Base-by-base conservation (phyloP, 2,329 filamentous ascomycete genomes). In the Colletotrichum acutatum region DNA sequence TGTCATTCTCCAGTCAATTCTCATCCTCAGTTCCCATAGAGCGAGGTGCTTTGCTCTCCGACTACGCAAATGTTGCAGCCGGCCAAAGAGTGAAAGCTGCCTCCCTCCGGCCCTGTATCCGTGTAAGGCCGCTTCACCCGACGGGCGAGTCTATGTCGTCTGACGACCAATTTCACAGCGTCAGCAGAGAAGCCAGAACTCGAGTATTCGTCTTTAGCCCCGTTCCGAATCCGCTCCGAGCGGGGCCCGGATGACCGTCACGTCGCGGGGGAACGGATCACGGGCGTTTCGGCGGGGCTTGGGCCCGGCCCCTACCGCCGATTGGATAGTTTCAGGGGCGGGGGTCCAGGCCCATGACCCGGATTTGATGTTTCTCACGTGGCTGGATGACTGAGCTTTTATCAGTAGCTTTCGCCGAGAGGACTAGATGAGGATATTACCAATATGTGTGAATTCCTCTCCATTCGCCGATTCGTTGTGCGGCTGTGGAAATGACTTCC, bases 221-320 rank as follows among this genome's bases (percentile, higher is more conserved):
- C 61, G n/a, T 37, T 66, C 16, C 67, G 19, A 30, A 52, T 59
- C n/a, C 61, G 53, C 54, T 66, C 61, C 22, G 68, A 42, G 26
- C 46, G 66, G 32, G 32, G 32, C 32, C 11, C 32, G 32, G 62
- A 71, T 56, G 4, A 60, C 56, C 26, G 56, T 60, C 46, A 60
- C 56, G 12, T 63, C 68, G n/a, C 28, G 46, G 2, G 32, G 56
- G 14, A 60, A 67, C 30, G 32, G 63, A 24, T 22, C 22, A 12
- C 22, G 52, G 52, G 32, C 32, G 32, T 24, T 26, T 32, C 16
- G 22, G 46, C 30, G 16, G 32, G 22, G 32, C 42, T 24, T 24
- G 42, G n/a, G 46, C 11, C 37, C 14, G 42, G 42, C 46, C 5
- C 12, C 32, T 3, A 24, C 19, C 7, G 42, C 22, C 37, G 57